These are phyloP conservation scores for Solanum microdontum DNA, from an alignment of 257 asterid genomes.

Conservation along the genomic window DNA sequence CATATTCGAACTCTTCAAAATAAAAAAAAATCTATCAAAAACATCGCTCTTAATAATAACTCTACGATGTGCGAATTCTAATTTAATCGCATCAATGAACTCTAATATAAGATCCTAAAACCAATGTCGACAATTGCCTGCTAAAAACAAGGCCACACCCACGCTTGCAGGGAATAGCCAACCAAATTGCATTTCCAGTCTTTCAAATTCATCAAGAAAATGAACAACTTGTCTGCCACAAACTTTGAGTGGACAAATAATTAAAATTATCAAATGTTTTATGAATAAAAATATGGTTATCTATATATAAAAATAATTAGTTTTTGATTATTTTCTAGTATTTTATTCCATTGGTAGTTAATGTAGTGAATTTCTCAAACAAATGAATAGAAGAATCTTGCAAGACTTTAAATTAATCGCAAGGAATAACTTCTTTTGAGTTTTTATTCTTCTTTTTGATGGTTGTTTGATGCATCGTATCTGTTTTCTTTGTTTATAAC, in stretches of 20 bases:
- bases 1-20: background rate
- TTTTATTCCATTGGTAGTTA: background rate
- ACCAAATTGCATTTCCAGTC: background rate
- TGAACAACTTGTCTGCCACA: background rate
- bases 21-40: rapidly evolving
- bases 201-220: background rate
- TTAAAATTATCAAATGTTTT: background rate
- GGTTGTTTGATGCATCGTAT: background rate
- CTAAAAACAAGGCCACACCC: background rate
- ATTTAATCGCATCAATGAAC: background rate
- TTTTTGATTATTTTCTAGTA: background rate
- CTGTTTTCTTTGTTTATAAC: no score
- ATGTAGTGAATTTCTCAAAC: background rate
- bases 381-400: background rate
- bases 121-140: background rate
- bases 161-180: background rate
- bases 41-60: no score
- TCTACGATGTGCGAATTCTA: no score
- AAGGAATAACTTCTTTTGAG: background rate
- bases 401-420: background rate
- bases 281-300: background rate
- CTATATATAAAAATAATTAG: background rate
- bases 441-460: background rate
- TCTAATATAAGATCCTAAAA: background rate
- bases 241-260: background rate